phyloP scores from a whole-genome alignment of 352 stramenopile species.

The Plasmopara halstedii region DNA sequence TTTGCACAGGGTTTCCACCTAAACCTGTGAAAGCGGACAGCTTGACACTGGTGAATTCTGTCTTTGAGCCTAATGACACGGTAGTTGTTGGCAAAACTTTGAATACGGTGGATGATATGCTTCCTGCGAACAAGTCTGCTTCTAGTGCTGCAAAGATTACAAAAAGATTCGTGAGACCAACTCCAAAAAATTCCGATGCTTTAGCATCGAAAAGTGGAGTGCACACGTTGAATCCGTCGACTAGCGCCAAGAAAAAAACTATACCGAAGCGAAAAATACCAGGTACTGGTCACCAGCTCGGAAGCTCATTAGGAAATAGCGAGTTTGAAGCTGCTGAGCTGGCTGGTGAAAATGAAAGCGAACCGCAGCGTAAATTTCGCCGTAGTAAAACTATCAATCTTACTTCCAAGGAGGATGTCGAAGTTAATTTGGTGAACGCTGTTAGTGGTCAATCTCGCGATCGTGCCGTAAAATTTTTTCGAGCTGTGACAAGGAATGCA shows the following conservation, averaged over 20 bases:
- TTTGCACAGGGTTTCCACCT: constrained; percentile 64
- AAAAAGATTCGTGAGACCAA: constrained; percentile 9
- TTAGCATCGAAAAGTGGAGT: constrained; percentile 27
- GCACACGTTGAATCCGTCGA: constrained; percentile 36
- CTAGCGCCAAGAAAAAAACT: constrained; percentile 12
- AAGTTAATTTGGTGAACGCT: constrained; percentile 47
- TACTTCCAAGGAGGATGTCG: constrained; percentile 74
- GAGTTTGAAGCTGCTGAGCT: constrained; percentile 1
- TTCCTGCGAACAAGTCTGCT: constrained; percentile 11
- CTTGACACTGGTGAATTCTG: constrained; percentile 33
- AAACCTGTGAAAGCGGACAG: constrained; percentile 26
- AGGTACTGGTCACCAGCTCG: constrained; percentile 45
- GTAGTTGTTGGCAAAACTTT: constrained; percentile 40
- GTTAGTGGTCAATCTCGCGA: constrained; percentile 49
- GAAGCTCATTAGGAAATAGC: constrained; percentile 34
- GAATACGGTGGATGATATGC: constrained; percentile 1
- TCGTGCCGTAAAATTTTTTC: constrained; percentile 73
- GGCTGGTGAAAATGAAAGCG: constrained; percentile 12
- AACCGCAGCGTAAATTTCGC: constrained; percentile 37
- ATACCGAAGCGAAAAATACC: constrained; percentile 35
- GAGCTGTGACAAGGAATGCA: constrained; percentile 58
- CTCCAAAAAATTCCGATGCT: constrained; percentile 14
- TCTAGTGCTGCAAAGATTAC: constrained; percentile 4
- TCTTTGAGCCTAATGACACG: constrained; percentile 61
- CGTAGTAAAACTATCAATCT: constrained; percentile 48